These are phyloP conservation scores for Symbiotaphrina buchneri DNA, from an alignment of 495 filamentous ascomycete species.

Conservation along the genomic window DNA sequence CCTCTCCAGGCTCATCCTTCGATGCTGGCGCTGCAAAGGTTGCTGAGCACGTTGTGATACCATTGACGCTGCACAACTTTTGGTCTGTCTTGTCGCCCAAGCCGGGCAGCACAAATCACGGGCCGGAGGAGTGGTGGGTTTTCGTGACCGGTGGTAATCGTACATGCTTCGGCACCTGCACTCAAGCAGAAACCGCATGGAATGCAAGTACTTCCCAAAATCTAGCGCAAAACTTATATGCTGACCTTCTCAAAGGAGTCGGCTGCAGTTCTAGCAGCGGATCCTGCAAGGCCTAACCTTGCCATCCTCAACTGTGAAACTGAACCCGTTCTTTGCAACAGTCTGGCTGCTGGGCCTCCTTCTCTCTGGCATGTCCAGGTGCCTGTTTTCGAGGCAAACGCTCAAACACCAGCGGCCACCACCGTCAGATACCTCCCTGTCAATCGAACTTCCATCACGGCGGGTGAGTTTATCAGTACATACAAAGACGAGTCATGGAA, in stretches of 20 bases:
- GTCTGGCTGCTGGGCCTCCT: conserved; percentile 53
- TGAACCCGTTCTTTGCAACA: conserved; percentile 58
- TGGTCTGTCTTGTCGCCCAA: conserved; percentile 38
- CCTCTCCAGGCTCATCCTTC: conserved; percentile 23
- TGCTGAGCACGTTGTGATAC: conserved; percentile 24
- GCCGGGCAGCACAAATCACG: conserved; percentile 23
- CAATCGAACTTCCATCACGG: conserved; percentile 13
- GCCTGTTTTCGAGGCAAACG: conserved; percentile 28
- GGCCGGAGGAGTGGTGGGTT: conserved; percentile 59
- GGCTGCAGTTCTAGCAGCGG: conserved; percentile 37
- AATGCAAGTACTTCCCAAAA: conserved; percentile 19
- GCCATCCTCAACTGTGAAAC: conserved; percentile 60
- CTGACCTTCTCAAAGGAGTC: conserved; percentile 29
- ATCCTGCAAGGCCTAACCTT: conserved; percentile 44
- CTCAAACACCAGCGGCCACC: conserved; percentile 15
- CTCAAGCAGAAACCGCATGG: conserved; percentile 25
- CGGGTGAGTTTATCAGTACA: conserved; percentile 18
- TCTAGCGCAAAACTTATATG: background rate
- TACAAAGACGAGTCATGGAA: conserved; percentile 37
- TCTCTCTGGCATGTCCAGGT: conserved; percentile 52
- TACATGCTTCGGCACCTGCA: conserved; percentile 55
- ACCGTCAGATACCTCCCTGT: conserved; percentile 13
- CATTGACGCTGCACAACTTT: conserved; percentile 55
- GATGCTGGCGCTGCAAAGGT: conserved; percentile 29
- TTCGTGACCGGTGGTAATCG: conserved; percentile 68